Conservation (phyloP, 306 rosid species). For the peach (Prunus persica) region DNA sequence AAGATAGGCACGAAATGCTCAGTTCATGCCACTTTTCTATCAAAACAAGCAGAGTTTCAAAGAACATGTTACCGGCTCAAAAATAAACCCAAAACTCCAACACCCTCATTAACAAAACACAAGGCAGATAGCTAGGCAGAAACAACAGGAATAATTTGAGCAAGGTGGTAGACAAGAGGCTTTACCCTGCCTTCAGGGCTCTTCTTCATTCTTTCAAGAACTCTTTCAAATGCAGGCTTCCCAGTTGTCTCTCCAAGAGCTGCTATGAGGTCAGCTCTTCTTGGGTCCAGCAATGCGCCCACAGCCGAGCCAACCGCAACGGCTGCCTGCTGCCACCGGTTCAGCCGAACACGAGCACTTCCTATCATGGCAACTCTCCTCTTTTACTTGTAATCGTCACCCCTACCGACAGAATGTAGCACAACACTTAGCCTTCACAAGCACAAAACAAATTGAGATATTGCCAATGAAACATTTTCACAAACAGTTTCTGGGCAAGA, state of each 20-base stretch:
- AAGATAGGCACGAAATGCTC: neutral
- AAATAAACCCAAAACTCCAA: neutral
- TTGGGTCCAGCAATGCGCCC: constrained; percentile 89
- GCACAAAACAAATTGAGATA: neutral
- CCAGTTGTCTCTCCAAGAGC: constrained; percentile 98
- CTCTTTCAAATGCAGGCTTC: constrained; percentile 81
- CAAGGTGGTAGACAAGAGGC: constrained; percentile 2
- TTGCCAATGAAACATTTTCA: constrained; percentile 5
- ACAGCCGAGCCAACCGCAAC: constrained; percentile 88
- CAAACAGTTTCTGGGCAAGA: constrained; percentile 1
- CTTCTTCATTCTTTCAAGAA: constrained; percentile 71
- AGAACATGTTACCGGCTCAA: neutral
- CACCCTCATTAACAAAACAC: neutral
- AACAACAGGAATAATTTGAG: neutral
- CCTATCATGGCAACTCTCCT: constrained; percentile 43
- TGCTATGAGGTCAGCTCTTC: constrained; percentile 91
- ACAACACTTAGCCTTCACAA: neutral
- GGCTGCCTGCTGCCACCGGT: constrained; percentile 85
- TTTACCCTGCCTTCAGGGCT: constrained; percentile 77
- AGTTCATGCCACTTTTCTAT: neutral
- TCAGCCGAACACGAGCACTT: constrained; percentile 55
- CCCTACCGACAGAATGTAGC: neutral
- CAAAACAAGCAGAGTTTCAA: neutral
- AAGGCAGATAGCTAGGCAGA: neutral
- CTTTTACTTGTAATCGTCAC: constrained; percentile 7